Evolutionary conservation across 2,329 filamentous ascomycete genomes (phyloP).

Genomic region (Davidsoniella virescens): DNA sequence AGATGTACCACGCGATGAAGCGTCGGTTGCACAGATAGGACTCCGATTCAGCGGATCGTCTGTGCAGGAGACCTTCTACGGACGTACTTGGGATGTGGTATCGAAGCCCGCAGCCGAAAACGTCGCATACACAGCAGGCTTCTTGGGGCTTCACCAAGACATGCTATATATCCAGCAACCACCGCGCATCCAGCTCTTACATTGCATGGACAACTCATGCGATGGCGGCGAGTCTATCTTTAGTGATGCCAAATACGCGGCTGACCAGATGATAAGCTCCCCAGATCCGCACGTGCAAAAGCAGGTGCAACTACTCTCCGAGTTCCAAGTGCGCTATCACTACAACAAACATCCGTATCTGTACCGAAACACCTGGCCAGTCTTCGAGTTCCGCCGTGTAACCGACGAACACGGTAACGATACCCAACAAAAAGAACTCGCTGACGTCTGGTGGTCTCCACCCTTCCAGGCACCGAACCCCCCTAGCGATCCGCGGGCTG

Average conservation of each 20-base stretch:
- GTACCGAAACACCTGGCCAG: constrained; percentile 42
- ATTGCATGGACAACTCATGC: constrained; percentile 70
- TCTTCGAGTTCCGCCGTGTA: constrained; percentile 26
- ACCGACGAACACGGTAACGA: background rate
- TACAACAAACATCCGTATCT: constrained; percentile 50
- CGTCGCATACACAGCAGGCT: constrained; percentile 72
- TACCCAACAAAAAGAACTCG: constrained; percentile 14
- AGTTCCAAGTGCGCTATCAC: constrained; percentile 41
- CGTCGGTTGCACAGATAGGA: constrained; percentile 51
- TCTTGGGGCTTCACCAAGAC: constrained; percentile 84
- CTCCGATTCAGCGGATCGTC: constrained; percentile 47
- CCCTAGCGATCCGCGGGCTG: constrained; percentile 2
- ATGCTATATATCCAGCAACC: constrained; percentile 69
- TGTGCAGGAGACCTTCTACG: constrained; percentile 80
- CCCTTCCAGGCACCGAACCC: constrained; percentile 54
- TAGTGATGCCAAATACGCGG: constrained; percentile 54
- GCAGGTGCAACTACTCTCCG: constrained; percentile 24
- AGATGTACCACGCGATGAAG: constrained; percentile 51
- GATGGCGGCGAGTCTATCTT: constrained; percentile 76
- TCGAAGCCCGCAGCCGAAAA: constrained; percentile 74
- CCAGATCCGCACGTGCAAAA: constrained; percentile 5
- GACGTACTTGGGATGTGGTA: constrained; percentile 75
- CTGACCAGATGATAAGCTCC: constrained; percentile 22
- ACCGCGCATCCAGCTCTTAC: constrained; percentile 72
- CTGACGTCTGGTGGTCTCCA: constrained; percentile 47